Evolutionary conservation across 1,284 basidiomycete species (phyloP), one percentile per base, ranked within the genome.

Genomic region (Cutaneotrichosporon cyanovorans): DNA sequence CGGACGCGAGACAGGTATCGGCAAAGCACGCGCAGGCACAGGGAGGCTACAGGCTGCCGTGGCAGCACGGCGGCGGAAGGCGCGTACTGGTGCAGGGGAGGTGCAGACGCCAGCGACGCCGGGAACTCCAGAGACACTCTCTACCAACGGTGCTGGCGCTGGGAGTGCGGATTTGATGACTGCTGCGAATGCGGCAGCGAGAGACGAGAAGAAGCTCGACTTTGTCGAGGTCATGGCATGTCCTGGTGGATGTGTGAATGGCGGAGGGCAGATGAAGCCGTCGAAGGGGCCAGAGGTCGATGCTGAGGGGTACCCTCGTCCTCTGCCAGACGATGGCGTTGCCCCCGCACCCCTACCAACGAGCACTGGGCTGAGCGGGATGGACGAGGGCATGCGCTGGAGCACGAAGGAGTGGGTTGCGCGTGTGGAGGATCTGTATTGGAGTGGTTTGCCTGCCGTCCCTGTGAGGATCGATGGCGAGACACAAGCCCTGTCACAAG

Each of bases 181-280:
- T 3, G 53, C 48, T 3, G 51, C 48, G 15, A 48, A 45, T n/a
- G 46, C 64, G 4, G 46, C 46, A 14, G 51, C 45, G 12, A 56
- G 63, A 39, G 75, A 78, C 51, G 78, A 80, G 43, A 75, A 74
- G 59, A 76, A 80, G 28, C 87, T 93, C 67, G 93, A 98, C 72
- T 98, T 93, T 68, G 85, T 98, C 40, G 95, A 99, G 64, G 91
- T 99, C 51, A 98, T 99, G 95, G 95, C 95, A 19, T 99, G 95
- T 73, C 95, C 95, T 0, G 82, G 86, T 0, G 95, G 95, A 6
- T 98, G 95, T 66, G 88, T 96, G 40, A 97, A 97, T 63, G 93
- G 95, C 3, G 93, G 95, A 21, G 95, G 95, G 2, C 95, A 98
- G 73, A 76, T 92, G 60, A 83, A 84, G 56, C 81, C 70, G n/a